Base-by-base conservation (phyloP, 2,329 filamentous ascomycete genomes). In the Colletotrichum sp. region DNA sequence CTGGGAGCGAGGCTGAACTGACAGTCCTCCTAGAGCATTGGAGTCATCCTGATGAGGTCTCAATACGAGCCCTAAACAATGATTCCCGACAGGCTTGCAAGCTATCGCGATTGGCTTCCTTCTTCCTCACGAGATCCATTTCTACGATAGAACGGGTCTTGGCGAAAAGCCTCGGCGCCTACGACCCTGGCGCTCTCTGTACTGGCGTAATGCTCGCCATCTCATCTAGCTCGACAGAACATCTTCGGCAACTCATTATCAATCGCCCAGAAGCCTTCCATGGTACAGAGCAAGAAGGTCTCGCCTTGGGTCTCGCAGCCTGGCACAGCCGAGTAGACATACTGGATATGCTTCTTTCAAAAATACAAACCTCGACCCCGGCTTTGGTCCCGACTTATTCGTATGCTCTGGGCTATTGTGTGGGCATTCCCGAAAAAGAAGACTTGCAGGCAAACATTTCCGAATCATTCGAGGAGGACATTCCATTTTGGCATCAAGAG, bases 161-260 rank as follows among this genome's bases (percentile, higher is more conserved):
- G 4, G 1, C 52, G 0, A 3, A 0, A 0, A 0, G 4, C 26
- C 24, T 0, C 1, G 3, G 4, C 13, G 26, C 24, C 8, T 59
- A 28, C 13, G 55, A 59, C 7, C 55, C 21, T 10, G 24, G 55
- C 4, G 55, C 55, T 3, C 55, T 59, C 0, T 28, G 55, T 1
- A 24, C 55, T 28, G 0, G 7, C 0, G 55, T 59, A 4, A 59
- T 59, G 24, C 21, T 59, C 28, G 24, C 13, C 16, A 28, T 59
- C 24, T 18, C n/a, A n/a, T n/a, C n/a, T n/a, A n/a, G n/a, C n/a
- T n/a, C n/a, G n/a, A n/a, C n/a, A n/a, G n/a, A n/a, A n/a, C n/a
- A n/a, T n/a, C n/a, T n/a, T n/a, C n/a, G n/a, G n/a, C n/a, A 57
- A 13, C 24, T 57, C 6, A 7, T 57, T 4, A 0, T 0, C 13